Conservation (phyloP, 2,329 filamentous ascomycete species). For the Alternaria longipes region DNA sequence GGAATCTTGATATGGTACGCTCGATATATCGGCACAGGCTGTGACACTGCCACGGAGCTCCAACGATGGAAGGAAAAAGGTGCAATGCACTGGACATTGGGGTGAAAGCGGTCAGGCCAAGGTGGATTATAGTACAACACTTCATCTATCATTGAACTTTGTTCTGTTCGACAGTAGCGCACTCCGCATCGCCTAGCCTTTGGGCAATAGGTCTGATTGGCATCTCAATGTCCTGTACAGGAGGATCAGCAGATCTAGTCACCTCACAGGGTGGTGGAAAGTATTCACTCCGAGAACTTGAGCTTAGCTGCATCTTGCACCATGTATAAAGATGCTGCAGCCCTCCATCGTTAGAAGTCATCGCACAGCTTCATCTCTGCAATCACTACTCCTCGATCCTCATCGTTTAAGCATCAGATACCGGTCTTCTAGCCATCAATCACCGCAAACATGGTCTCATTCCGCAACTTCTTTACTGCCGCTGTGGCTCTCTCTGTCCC, state of each 20-base stretch:
- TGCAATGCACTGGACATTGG: neutral
- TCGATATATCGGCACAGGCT: neutral
- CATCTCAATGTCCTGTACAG: conserved; percentile 2
- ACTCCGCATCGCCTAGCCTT: neutral
- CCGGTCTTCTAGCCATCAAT: neutral
- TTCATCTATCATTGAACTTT: neutral
- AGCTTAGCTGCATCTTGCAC: neutral
- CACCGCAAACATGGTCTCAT: conserved; percentile 24
- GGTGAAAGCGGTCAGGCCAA: neutral
- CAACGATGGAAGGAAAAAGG: neutral
- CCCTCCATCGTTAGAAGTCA: conserved; percentile 6
- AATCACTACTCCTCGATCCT: conserved; percentile 10
- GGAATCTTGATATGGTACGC: neutral
- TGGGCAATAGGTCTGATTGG: conserved; percentile 1
- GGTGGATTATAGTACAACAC: neutral
- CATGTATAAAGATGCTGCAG: conserved; percentile 12
- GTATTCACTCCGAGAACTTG: neutral
- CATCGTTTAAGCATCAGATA: conserved; percentile 2
- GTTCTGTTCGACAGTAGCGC: neutral
- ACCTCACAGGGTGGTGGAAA: neutral
- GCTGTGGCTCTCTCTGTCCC: conserved; percentile 23
- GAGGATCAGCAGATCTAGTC: conserved; percentile 10
- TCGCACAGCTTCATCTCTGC: conserved; percentile 11
- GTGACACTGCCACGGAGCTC: neutral
- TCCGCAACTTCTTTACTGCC: conserved; percentile 25